Evolutionary conservation across 169 alveolate genomes (phyloP).

Genomic region (Plasmodium blacklocki): DNA sequence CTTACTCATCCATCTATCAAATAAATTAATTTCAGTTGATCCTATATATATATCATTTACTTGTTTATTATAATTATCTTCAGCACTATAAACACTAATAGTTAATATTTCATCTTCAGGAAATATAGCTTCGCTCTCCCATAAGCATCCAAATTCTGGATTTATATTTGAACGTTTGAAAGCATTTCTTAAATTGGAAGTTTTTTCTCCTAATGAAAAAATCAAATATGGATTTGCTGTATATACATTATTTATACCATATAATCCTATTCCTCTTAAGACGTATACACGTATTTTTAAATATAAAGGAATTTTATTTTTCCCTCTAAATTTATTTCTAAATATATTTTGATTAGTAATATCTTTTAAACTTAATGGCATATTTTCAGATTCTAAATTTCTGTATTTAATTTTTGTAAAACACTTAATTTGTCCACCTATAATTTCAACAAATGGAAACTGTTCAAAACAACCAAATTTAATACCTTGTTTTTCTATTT

Average conservation of each 20-base stretch:
- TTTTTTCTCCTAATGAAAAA: slow-evolving; percentile 83
- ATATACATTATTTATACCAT: slow-evolving; percentile 59
- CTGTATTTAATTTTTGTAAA: slow-evolving; percentile 66
- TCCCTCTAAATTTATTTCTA: slow-evolving; percentile 83
- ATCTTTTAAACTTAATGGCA: slow-evolving; percentile 68
- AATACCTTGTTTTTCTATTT: slow-evolving; percentile 45
- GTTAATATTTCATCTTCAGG: slow-evolving; percentile 88
- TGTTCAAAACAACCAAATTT: slow-evolving; percentile 59
- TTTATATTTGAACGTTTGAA: slow-evolving; percentile 75
- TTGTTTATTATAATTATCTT: slow-evolving; percentile 79
- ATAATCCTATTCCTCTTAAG: slow-evolving; percentile 81
- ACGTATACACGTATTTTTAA: slow-evolving; percentile 87
- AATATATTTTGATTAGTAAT: slow-evolving; percentile 65
- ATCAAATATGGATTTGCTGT: slow-evolving; percentile 82
- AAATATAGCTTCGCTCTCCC: slow-evolving; percentile 86
- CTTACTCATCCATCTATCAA: slow-evolving; percentile 92
- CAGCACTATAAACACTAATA: slow-evolving; percentile 81
- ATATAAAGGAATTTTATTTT: slow-evolving; percentile 83
- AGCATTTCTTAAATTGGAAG: slow-evolving; percentile 78
- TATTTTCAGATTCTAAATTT: slow-evolving; percentile 59
- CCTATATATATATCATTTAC: slow-evolving; percentile 88
- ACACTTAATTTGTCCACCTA: slow-evolving; percentile 75
- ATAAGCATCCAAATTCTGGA: slow-evolving; percentile 85
- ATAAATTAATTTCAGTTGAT: slow-evolving; percentile 90
- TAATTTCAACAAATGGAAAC: slow-evolving; percentile 61